A percentile compares a stretch with the other conserved stretches of the same genome.
These are phyloP conservation scores for Cryphonectria nitschkei DNA, from an alignment of 2,329 filamentous ascomycete genomes.

Conservation along the genomic window DNA sequence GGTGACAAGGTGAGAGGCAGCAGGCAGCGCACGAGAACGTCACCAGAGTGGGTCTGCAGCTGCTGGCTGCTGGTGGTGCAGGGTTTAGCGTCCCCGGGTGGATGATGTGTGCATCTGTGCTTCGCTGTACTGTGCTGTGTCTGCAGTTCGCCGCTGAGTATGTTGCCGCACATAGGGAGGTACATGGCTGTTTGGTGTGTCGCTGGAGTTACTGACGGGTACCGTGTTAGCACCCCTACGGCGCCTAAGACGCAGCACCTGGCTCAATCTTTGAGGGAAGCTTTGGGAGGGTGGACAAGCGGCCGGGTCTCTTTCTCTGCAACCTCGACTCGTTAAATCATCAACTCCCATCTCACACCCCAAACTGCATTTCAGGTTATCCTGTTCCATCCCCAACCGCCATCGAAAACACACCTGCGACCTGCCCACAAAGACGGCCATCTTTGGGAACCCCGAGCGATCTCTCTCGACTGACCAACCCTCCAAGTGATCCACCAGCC, in stretches of 20 bases:
- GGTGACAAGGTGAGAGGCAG: slow-evolving; percentile 7
- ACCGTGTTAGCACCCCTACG: slow-evolving; percentile 8
- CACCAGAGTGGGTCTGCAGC: slow-evolving; percentile 15
- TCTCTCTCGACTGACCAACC: background rate
- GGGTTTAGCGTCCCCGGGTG: slow-evolving; percentile 6
- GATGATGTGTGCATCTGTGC: background rate
- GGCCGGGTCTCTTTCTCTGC: slow-evolving; percentile 13
- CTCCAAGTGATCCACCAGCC: background rate
- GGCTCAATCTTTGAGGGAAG: slow-evolving; percentile 4
- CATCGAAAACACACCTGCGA: slow-evolving; percentile 22
- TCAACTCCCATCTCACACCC: slow-evolving; percentile 11
- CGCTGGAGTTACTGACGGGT: background rate
- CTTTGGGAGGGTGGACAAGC: background rate
- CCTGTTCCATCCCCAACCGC: slow-evolving; percentile 15
- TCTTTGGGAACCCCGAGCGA: slow-evolving; percentile 11
- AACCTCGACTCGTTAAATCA: slow-evolving; percentile 19
- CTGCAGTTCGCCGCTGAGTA: slow-evolving; percentile 3
- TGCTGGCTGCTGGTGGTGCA: slow-evolving; percentile 7
- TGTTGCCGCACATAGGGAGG: slow-evolving; percentile 3
- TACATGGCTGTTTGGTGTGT: background rate
- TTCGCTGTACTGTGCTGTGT: background rate
- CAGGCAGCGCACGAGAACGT: slow-evolving; percentile 20
- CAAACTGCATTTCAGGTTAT: background rate
- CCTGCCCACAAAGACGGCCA: slow-evolving; percentile 11
- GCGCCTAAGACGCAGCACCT: slow-evolving; percentile 6